phyloP scores from a whole-genome alignment of 192 early-diverging fungal genomes.

The Gonapodya sp. region DNA sequence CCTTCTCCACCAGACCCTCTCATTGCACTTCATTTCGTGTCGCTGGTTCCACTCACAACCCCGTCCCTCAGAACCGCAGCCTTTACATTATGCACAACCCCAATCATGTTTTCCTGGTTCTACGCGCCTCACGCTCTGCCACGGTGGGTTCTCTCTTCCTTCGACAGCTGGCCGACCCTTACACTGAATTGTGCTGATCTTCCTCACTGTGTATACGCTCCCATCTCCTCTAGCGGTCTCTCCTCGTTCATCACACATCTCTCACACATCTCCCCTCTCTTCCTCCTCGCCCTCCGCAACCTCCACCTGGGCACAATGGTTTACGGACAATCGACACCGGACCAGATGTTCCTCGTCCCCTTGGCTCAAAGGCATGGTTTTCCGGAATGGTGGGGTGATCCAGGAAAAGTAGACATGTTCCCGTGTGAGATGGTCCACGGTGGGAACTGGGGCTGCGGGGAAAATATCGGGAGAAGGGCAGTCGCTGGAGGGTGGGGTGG shows the following conservation, averaged over 20 bases:
- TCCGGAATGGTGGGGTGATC: background rate
- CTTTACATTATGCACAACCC: background rate
- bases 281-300: background rate
- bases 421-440: background rate
- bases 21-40: background rate
- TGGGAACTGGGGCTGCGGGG: background rate
- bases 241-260: background rate
- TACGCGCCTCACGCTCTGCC: background rate
- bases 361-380: background rate
- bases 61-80: background rate
- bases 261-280: background rate
- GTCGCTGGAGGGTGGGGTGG: background rate
- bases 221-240: too few relatives aligned
- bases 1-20: too few relatives aligned
- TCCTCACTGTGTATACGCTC: too few relatives aligned
- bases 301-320: background rate
- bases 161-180: background rate
- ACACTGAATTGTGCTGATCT: background rate
- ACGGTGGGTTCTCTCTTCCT: background rate
- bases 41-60: background rate
- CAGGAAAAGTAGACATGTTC: background rate
- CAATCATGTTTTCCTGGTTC: background rate
- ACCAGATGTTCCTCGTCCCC: background rate
- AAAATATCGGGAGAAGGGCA: background rate
- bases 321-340: background rate